Evolutionary conservation across 2,329 filamentous ascomycete genomes (phyloP).

Genomic region (Rhynchosporium secalis): DNA sequence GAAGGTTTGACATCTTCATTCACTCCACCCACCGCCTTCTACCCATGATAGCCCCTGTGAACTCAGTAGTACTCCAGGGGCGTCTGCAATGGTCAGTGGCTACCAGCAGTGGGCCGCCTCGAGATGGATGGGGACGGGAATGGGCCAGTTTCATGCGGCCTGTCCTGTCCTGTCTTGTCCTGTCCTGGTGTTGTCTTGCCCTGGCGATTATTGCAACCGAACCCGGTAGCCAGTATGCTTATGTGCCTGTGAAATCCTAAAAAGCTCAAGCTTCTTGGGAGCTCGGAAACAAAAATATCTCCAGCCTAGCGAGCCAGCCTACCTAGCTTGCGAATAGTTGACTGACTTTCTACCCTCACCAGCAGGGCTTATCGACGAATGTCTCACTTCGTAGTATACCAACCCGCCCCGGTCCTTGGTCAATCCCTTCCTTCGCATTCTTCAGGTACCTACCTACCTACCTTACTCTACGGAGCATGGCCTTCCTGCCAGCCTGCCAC

Average conservation of each 20-base stretch:
- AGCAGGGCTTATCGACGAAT: not conserved
- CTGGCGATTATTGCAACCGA: too few species aligned
- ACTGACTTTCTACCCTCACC: not conserved
- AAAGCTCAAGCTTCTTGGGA: slow-evolving; percentile 11
- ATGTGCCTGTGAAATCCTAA: slow-evolving; percentile 2
- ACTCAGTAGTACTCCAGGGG: not conserved
- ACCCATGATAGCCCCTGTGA: not conserved
- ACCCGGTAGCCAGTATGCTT: not conserved
- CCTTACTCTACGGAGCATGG: too few species aligned
- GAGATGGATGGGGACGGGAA: not conserved
- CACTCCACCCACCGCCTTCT: not conserved
- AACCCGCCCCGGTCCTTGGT: slow-evolving; percentile 1
- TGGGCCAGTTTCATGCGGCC: slow-evolving; percentile 2
- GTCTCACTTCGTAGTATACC: slow-evolving; percentile 2
- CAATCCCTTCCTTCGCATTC: not conserved
- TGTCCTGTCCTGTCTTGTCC: not conserved
- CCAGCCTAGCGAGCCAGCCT: slow-evolving; percentile 11
- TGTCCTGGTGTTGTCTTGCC: not conserved
- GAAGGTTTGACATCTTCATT: not conserved
- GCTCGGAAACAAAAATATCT: slow-evolving; percentile 9
- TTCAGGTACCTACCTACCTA: too few species aligned
- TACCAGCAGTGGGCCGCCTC: slow-evolving; percentile 8
- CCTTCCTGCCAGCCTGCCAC: not conserved
- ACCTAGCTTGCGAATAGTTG: not conserved
- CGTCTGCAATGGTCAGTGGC: not conserved